These are phyloP conservation scores for Fusarium sulawesiense DNA, from an alignment of 2,329 filamentous ascomycete genomes.

Conservation along the genomic window DNA sequence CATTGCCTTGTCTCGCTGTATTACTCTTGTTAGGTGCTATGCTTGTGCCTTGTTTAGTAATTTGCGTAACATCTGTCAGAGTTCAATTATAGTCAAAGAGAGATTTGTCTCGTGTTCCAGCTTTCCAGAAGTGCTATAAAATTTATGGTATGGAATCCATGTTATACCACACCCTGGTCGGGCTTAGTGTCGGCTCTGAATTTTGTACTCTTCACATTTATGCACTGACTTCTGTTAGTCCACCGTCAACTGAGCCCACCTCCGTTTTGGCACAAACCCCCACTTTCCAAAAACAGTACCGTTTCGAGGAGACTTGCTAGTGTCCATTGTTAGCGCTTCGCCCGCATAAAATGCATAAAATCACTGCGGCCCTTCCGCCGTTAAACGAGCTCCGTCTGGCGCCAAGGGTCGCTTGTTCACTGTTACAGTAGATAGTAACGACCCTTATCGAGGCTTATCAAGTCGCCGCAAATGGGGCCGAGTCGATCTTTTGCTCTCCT, in stretches of 20 bases:
- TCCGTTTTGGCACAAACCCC: constrained; percentile 18
- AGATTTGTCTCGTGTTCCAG: background rate
- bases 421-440: constrained; percentile 9
- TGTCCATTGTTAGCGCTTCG: background rate
- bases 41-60: background rate
- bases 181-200: background rate
- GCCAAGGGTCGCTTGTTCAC: constrained; percentile 6
- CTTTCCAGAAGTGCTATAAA: background rate
- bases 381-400: constrained; percentile 8
- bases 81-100: background rate
- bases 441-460: constrained; percentile 38
- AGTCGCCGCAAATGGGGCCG: constrained; percentile 18
- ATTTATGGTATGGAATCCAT: background rate
- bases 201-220: background rate
- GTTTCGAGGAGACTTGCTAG: background rate
- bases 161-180: background rate
- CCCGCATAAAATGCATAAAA: constrained; percentile 26
- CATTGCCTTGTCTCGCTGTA: background rate
- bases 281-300: constrained; percentile 21
- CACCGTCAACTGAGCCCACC: background rate
- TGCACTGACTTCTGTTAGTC: background rate
- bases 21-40: background rate
- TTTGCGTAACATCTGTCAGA: background rate
- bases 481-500: constrained; percentile 38
- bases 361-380: background rate